phyloP scores from a whole-genome alignment of 176 grass and related monocot genomes.

The Aegilops umbellulata region DNA sequence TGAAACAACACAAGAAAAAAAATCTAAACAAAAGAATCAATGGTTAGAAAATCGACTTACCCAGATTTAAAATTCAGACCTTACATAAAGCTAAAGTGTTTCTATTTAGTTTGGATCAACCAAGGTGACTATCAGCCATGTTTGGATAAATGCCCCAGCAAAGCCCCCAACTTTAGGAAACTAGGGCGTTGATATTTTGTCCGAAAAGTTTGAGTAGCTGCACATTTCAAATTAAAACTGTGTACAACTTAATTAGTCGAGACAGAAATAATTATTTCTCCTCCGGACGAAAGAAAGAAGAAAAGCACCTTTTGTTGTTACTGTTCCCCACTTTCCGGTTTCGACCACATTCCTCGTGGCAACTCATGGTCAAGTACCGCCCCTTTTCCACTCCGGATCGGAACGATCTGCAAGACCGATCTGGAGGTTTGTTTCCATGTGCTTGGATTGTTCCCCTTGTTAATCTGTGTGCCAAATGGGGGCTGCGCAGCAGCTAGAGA shows the following conservation, averaged over 20 bases:
- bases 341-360: neutral
- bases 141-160: neutral
- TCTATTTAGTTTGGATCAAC: neutral
- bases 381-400: neutral
- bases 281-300: neutral
- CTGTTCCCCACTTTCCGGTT: neutral
- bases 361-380: neutral
- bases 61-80: too few relatives aligned
- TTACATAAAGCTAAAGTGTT: too few relatives aligned
- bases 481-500: conserved; percentile 45
- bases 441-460: conserved; percentile 46
- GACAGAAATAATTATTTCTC: neutral
- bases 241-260: neutral
- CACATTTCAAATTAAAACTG: neutral
- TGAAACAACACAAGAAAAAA: too few relatives aligned
- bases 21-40: too few relatives aligned
- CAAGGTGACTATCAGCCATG: neutral
- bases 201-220: neutral
- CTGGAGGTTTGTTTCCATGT: conserved; percentile 41
- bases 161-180: neutral
- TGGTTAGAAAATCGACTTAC: too few relatives aligned
- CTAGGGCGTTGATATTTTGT: neutral
- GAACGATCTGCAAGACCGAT: conserved; percentile 25
- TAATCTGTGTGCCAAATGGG: conserved; percentile 67
- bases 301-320: neutral